phyloP scores from a whole-genome alignment of 768 basidiomycete genomes.

The Collybia sp. region DNA sequence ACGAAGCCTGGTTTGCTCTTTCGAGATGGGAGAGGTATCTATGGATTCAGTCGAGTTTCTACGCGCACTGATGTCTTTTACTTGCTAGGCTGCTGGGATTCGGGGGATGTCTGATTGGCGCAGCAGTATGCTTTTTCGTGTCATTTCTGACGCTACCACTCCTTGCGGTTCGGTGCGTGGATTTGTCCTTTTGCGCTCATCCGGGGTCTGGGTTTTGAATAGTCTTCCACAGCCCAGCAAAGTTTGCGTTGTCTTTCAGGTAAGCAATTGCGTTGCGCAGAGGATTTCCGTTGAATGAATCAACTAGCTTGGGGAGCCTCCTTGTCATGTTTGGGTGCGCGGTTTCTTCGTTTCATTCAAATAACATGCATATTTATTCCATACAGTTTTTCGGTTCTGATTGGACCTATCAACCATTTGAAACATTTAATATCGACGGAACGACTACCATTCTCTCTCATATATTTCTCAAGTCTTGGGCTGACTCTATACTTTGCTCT shows the following conservation, averaged over 20 bases:
- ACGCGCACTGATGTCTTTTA: not conserved
- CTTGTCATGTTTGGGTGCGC: constrained; percentile 95
- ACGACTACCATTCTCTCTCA: constrained; percentile 75
- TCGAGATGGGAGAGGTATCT: constrained; percentile 89
- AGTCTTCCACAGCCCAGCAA: constrained; percentile 63
- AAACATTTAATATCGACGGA: constrained; percentile 85
- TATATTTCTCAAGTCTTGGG: constrained; percentile 81
- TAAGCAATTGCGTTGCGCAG: constrained; percentile 18
- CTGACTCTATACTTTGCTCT: constrained; percentile 91
- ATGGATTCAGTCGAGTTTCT: not conserved
- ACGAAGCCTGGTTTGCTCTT: constrained; percentile 91
- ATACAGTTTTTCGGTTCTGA: constrained; percentile 72
- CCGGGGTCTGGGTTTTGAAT: constrained; percentile 3
- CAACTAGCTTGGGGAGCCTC: constrained; percentile 70
- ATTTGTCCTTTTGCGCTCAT: constrained; percentile 4
- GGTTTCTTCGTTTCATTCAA: not conserved
- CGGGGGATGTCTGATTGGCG: constrained; percentile 83
- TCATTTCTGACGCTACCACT: constrained; percentile 79
- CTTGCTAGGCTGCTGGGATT: constrained; percentile 78
- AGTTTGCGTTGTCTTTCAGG: constrained; percentile 91
- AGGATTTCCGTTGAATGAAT: constrained; percentile 5
- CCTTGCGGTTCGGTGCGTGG: constrained; percentile 32
- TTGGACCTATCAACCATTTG: constrained; percentile 88
- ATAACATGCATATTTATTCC: not conserved
- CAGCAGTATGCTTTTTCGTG: constrained; percentile 89